These are phyloP conservation scores for Nicotiana tomentosiformis DNA, from an alignment of 257 asterid species.

Conservation along the genomic window DNA sequence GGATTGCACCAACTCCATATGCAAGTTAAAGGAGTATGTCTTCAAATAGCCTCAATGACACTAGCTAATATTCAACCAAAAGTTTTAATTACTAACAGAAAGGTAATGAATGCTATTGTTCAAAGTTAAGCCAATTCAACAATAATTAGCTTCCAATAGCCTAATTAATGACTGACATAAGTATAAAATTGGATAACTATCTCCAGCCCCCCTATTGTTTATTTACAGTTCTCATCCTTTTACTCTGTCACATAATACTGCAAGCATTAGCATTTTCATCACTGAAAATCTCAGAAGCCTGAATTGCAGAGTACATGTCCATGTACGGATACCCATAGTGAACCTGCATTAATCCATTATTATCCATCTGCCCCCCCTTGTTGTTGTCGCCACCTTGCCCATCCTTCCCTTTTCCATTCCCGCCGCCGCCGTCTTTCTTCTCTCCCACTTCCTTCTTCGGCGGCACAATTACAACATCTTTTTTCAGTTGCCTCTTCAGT, in stretches of 20 bases:
- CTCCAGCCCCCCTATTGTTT: not conserved
- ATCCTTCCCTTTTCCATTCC: constrained; percentile 4
- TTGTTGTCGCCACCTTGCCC: constrained; percentile 6
- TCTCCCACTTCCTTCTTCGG: constrained; percentile 55
- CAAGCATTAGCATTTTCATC: constrained; percentile 49
- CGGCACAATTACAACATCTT: constrained; percentile 52
- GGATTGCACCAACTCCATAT: not conserved
- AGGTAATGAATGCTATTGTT: not conserved
- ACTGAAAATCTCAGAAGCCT: constrained; percentile 34
- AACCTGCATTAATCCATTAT: constrained; percentile 6
- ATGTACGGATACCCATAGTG: constrained; percentile 9
- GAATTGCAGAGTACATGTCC: not conserved
- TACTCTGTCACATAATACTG: constrained; percentile 24
- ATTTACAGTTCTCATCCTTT: not conserved
- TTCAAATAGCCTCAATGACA: not conserved
- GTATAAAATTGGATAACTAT: no score
- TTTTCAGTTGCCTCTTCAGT: constrained; percentile 58
- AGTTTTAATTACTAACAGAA: not conserved
- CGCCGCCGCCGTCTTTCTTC: constrained; percentile 25
- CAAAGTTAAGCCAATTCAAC: not conserved
- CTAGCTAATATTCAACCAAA: not conserved
- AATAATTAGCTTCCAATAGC: not conserved
- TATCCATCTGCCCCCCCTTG: constrained; percentile 12
- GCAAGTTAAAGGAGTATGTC: not conserved
- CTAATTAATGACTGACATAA: not conserved